A percentile compares a stretch with the other conserved stretches of the same genome.
Conservation (phyloP, 2,329 filamentous ascomycete species). For the Lasiodiplodia gonubiensis region DNA sequence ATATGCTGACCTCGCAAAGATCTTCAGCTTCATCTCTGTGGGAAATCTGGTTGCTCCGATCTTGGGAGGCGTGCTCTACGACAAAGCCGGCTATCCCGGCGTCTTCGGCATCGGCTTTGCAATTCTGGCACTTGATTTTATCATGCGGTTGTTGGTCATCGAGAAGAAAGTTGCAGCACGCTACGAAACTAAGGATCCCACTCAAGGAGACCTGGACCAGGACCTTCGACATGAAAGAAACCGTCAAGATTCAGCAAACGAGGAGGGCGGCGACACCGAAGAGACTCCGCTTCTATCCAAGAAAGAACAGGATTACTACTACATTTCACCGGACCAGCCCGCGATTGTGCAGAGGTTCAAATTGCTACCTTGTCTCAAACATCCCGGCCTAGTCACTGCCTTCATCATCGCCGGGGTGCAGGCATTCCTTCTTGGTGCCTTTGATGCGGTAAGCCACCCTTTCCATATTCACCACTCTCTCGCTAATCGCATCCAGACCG, state of each 20-base stretch:
- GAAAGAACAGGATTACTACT: slow-evolving; percentile 26
- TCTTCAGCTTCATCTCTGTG: slow-evolving; percentile 65
- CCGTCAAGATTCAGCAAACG: not conserved
- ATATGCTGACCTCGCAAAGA: slow-evolving; percentile 37
- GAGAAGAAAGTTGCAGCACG: slow-evolving; percentile 63
- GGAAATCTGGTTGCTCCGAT: slow-evolving; percentile 64
- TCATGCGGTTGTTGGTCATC: slow-evolving; percentile 65
- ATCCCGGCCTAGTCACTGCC: slow-evolving; percentile 42
- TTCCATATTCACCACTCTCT: not conserved
- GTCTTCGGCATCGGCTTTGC: slow-evolving; percentile 64
- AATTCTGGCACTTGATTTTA: slow-evolving; percentile 63
- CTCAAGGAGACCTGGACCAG: slow-evolving; percentile 5
- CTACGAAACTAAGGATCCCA: slow-evolving; percentile 22
- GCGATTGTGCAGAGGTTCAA: slow-evolving; percentile 43
- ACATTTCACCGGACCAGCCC: slow-evolving; percentile 12
- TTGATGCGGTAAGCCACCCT: slow-evolving; percentile 45
- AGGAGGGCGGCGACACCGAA: slow-evolving; percentile 2
- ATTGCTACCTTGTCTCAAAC: slow-evolving; percentile 52
- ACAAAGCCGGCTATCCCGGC: slow-evolving; percentile 62
- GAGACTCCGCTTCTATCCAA: slow-evolving; percentile 16
- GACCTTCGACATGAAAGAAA: not conserved
- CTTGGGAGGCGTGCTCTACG: slow-evolving; percentile 65
- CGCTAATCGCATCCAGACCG: slow-evolving; percentile 37
- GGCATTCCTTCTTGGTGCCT: slow-evolving; percentile 50
- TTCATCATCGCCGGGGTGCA: slow-evolving; percentile 51